Conservation (phyloP, 2,329 filamentous ascomycete genomes). For the Curvularia verruculosa region DNA sequence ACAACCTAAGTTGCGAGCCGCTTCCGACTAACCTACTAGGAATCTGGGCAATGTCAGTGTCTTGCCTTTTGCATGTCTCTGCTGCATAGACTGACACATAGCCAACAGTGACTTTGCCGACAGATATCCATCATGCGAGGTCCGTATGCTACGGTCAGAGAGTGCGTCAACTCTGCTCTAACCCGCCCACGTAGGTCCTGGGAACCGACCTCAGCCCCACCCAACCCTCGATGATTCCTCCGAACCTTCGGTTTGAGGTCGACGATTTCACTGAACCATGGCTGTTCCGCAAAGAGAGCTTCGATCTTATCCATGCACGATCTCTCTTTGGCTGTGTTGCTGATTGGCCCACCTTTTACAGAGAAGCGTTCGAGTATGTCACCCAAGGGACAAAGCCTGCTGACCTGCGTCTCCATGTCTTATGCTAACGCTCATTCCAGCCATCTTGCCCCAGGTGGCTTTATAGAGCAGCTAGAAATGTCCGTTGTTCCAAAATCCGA, state of each 20-base stretch:
- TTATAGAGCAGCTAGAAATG: constrained; percentile 38
- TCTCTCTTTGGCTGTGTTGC: constrained; percentile 28
- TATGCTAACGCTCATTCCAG: constrained; percentile 8
- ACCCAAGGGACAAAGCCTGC: neutral
- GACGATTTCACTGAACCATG: constrained; percentile 43
- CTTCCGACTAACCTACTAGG: constrained; percentile 33
- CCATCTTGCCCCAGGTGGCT: constrained; percentile 39
- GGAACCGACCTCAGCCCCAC: constrained; percentile 51
- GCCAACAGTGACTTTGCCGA: constrained; percentile 48
- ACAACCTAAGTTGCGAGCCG: neutral
- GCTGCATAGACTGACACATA: constrained; percentile 1
- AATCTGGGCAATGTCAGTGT: constrained; percentile 49
- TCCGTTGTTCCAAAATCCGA: constrained; percentile 32
- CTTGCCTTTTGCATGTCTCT: neutral
- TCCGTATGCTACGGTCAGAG: constrained; percentile 1
- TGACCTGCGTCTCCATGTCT: neutral
- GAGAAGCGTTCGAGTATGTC: constrained; percentile 28
- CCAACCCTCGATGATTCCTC: constrained; percentile 45
- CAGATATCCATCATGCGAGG: constrained; percentile 44
- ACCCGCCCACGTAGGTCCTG: constrained; percentile 29
- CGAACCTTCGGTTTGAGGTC: constrained; percentile 42
- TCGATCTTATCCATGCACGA: constrained; percentile 33
- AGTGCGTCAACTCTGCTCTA: constrained; percentile 6
- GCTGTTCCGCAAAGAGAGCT: constrained; percentile 31
- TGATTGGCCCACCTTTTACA: constrained; percentile 33